phyloP scores from a whole-genome alignment of 768 basidiomycete species.

The Pisolithus tinctorius region DNA sequence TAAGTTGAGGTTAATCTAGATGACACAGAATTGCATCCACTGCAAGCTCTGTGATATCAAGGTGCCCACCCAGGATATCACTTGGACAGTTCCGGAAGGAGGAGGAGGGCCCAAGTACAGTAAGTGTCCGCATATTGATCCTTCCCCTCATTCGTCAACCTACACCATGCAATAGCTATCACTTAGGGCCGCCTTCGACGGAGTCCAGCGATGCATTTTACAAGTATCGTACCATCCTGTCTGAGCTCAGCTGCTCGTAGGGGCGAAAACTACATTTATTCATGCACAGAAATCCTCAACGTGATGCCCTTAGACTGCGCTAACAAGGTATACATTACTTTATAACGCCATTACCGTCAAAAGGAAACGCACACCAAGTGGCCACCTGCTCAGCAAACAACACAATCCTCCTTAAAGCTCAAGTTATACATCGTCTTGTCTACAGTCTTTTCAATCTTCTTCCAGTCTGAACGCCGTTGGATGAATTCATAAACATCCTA shows the following conservation, averaged over 20 bases:
- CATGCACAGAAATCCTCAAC: too few relatives aligned
- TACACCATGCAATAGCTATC: neutral
- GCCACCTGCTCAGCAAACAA: constrained; percentile 28
- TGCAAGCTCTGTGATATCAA: constrained; percentile 97
- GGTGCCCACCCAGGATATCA: constrained; percentile 93
- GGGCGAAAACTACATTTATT: too few relatives aligned
- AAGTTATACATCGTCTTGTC: constrained; percentile 94
- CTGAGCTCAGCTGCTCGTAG: too few relatives aligned
- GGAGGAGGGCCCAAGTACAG: constrained; percentile 96
- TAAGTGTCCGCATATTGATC: constrained; percentile 29
- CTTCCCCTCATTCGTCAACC: neutral
- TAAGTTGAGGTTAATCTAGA: constrained; percentile 4
- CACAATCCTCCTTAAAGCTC: constrained; percentile 90
- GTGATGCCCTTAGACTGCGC: too few relatives aligned
- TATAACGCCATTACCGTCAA: too few relatives aligned
- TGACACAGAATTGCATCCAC: constrained; percentile 75
- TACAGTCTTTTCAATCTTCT: constrained; percentile 95
- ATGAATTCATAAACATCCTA: constrained; percentile 96
- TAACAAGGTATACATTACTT: too few relatives aligned
- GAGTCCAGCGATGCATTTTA: neutral
- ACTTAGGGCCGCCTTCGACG: neutral
- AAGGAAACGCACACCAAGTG: too few relatives aligned
- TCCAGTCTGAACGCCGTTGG: constrained; percentile 93
- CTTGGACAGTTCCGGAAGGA: constrained; percentile 95
- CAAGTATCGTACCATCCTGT: neutral